Conservation (phyloP, 805 yeast species). For the Candida saitoana region DNA sequence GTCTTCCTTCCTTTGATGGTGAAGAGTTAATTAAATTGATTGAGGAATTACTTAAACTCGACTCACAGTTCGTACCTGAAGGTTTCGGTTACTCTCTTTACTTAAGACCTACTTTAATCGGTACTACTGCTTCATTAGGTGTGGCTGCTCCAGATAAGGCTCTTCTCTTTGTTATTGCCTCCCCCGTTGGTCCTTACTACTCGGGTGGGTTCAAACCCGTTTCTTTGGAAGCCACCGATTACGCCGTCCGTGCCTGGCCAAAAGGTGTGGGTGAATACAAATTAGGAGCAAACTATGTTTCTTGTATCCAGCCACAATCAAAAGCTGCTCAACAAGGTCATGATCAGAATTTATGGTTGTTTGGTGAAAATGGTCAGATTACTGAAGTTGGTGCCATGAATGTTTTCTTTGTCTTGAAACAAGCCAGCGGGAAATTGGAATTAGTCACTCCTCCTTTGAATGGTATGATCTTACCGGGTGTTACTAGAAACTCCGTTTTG, state of each 20-base stretch:
- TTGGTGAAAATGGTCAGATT: constrained; percentile 78
- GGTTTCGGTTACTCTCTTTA: constrained; percentile 89
- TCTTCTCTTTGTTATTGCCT: constrained; percentile 77
- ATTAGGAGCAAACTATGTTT: constrained; percentile 97
- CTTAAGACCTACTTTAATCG: constrained; percentile 92
- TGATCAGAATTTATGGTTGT: constrained; percentile 95
- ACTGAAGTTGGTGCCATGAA: constrained; percentile 99
- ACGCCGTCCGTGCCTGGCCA: constrained; percentile 98
- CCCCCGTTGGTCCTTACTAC: constrained; percentile 93
- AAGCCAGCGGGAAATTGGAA: constrained; percentile 82
- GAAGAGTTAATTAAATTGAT: constrained; percentile 74
- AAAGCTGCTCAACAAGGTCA: constrained; percentile 89
- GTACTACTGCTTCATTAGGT: constrained; percentile 86
- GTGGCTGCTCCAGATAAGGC: constrained; percentile 82
- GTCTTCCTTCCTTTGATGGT: constrained; percentile 80
- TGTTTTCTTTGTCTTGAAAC: constrained; percentile 80
- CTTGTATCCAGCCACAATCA: constrained; percentile 85
- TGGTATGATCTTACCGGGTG: constrained; percentile 96
- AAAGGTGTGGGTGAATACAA: constrained; percentile 97
- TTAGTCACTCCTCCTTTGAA: constrained; percentile 94
- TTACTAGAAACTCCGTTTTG: constrained; percentile 87
- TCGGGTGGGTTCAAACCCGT: constrained; percentile 96
- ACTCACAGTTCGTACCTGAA: constrained; percentile 73
- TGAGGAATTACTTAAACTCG: constrained; percentile 70
- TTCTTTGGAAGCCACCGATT: constrained; percentile 87